A percentile compares a stretch with the other conserved stretches of the same genome.
phyloP scores from a whole-genome alignment of 2,329 filamentous ascomycete genomes.

The Colletotrichum orchidophilum region DNA sequence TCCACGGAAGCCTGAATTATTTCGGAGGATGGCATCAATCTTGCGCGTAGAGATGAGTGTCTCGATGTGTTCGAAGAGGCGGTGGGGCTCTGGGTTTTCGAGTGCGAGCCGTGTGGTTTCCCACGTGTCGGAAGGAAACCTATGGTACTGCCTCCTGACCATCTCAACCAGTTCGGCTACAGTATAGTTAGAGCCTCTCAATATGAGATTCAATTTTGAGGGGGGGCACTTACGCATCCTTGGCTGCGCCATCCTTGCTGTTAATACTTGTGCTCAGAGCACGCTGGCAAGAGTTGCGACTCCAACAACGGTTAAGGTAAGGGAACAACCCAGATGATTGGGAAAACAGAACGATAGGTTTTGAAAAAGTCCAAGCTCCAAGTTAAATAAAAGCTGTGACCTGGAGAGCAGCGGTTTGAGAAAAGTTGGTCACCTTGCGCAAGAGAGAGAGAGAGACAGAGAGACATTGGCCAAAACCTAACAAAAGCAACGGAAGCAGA shows the following conservation, averaged over 20 bases:
- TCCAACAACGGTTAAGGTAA: not conserved
- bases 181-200: slow-evolving; percentile 21
- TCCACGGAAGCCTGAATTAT: slow-evolving; percentile 3
- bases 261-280: not conserved
- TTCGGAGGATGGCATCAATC: slow-evolving; percentile 14
- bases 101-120: slow-evolving; percentile 8
- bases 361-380: not conserved
- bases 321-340: not conserved
- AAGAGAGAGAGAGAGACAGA: no score
- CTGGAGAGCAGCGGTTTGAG: not conserved
- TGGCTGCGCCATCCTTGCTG: slow-evolving; percentile 24
- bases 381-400: not conserved
- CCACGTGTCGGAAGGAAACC: slow-evolving; percentile 25
- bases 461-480: not conserved
- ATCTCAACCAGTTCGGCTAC: slow-evolving; percentile 21
- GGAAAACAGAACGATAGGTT: not conserved
- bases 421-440: not conserved
- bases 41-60: slow-evolving; percentile 16
- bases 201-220: no score
- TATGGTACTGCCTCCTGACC: slow-evolving; percentile 4
- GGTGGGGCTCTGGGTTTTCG: not conserved
- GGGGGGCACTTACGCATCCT: slow-evolving; percentile 19
- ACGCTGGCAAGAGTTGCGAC: not conserved
- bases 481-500: slow-evolving; percentile 7
- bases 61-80: slow-evolving; percentile 28